Conservation (phyloP, 1,284 basidiomycete genomes). For the Earliella scabrosa region DNA sequence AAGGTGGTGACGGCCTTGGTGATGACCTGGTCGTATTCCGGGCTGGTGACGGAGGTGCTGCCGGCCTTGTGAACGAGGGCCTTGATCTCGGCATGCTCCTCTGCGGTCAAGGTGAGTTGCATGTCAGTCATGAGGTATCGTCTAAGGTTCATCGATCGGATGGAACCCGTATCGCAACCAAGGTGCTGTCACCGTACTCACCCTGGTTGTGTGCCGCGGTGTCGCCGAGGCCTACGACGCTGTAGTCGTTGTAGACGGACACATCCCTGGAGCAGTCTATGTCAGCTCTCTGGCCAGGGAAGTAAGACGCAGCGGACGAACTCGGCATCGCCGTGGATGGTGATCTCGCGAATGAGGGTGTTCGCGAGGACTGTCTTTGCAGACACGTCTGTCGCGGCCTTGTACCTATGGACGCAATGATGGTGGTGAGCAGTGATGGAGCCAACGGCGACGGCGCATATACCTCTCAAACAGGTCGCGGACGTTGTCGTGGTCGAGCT, state of each 20-base stretch:
- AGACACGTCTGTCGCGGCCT: constrained; percentile 15
- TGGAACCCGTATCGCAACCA: too few species aligned
- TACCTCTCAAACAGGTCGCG: constrained; percentile 30
- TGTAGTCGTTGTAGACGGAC: constrained; percentile 31
- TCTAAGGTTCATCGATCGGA: too few species aligned
- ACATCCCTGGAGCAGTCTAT: constrained; percentile 16
- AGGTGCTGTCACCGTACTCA: too few species aligned
- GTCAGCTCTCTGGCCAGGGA: background rate
- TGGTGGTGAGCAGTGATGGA: too few species aligned
- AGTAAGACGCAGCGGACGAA: background rate
- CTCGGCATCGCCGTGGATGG: constrained; percentile 34
- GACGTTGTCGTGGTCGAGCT: constrained; percentile 35
- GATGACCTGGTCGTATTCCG: constrained; percentile 28
- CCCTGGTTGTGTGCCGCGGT: constrained; percentile 28
- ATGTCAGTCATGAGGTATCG: background rate
- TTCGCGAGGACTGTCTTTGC: constrained; percentile 29
- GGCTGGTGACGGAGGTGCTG: constrained; percentile 8
- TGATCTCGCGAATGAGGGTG: constrained; percentile 34
- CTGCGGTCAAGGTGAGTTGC: constrained; percentile 6
- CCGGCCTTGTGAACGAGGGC: constrained; percentile 27
- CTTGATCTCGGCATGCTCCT: constrained; percentile 31
- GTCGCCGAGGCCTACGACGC: constrained; percentile 22
- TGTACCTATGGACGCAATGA: constrained; percentile 18
- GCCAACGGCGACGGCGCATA: background rate
- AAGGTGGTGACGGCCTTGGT: constrained; percentile 29